Base-by-base conservation (phyloP, 805 yeast species). In the Candida manassasensis region DNA sequence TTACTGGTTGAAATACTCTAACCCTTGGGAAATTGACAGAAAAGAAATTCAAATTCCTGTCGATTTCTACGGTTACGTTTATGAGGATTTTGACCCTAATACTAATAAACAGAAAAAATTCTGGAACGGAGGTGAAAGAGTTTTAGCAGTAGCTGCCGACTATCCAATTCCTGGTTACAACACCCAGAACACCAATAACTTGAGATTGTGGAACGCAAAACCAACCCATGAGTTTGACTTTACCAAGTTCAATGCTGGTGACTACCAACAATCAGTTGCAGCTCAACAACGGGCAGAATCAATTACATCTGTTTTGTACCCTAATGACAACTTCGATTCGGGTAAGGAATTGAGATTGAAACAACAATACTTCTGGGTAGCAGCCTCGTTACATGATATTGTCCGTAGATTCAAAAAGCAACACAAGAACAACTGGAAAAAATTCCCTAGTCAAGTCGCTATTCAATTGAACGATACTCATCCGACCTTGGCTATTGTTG, bases 311-410 rank as follows among this genome's bases (percentile, higher is more conserved):
- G 96, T 88, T 12, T 68, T 88, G 53, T 88, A 88, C 61, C 97
- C 97, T 45, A 88, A 88, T 62, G 97, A 88, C 59, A 89, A 88
- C 61, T 89, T 88, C 57, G 83, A 84, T 53, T 75, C 78, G 45
- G 97, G 97, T 50, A 88, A 89, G 62, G 95, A 86, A 57, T 72
- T 88, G 54, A 78, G 97, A 57, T 75, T 88, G 60, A 89, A 89
- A 62, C 97, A 88, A 67, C 97, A 88, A 63, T 89, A 87, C 63
- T 89, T 88, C 65, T 88, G 97, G 97, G 96, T 89, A 35, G 81
- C 95, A 34, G 96, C 97, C 21, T 85, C 96, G 11, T 72, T 89
- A 48, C 87, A 84, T 51, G 97, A 88, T 59, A 88, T 88, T 48
- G 77, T 88, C 28, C 81, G 97, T 56, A 76, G 97, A 53, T 88